Percentiles rank a stretch among this genome's conserved stretches.
Conservation (phyloP, 306 rosid genomes). For the Neltuma alba region DNA sequence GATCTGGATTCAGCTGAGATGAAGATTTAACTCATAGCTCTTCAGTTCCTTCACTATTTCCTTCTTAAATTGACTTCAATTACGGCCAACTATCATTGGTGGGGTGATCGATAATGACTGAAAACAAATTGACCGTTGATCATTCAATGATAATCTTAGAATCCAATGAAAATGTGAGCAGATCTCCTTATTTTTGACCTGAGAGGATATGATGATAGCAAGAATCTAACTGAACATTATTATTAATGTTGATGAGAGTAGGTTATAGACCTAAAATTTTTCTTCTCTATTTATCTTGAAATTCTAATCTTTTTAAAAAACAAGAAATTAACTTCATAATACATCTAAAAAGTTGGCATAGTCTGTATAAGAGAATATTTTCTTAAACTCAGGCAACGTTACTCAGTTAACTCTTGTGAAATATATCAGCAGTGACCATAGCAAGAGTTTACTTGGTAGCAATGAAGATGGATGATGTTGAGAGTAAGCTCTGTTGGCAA, state of each 20-base stretch:
- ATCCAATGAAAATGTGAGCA: not conserved
- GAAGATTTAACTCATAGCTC: not conserved
- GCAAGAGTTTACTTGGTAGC: not conserved
- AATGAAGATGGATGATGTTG: not conserved
- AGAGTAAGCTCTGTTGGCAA: not conserved
- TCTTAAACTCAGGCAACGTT: no score
- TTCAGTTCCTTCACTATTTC: conserved; percentile 6
- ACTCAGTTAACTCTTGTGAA: not conserved
- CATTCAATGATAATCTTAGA: not conserved
- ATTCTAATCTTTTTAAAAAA: not conserved
- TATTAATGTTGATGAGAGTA: conserved; percentile 1
- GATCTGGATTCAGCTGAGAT: not conserved
- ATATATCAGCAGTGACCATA: not conserved
- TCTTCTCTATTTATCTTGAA: not conserved
- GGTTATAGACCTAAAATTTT: not conserved
- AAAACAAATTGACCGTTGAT: not conserved
- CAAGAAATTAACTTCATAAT: not conserved
- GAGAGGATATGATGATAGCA: not conserved
- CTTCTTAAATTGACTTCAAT: conserved; percentile 9
- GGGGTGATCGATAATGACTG: not conserved
- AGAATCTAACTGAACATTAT: not conserved
- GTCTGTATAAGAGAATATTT: not conserved
- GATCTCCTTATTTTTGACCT: not conserved
- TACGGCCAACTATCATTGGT: conserved; percentile 8
- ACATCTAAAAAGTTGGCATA: not conserved